phyloP scores from a whole-genome alignment of 179 eudicot species.

The Gypsophila paniculata region DNA sequence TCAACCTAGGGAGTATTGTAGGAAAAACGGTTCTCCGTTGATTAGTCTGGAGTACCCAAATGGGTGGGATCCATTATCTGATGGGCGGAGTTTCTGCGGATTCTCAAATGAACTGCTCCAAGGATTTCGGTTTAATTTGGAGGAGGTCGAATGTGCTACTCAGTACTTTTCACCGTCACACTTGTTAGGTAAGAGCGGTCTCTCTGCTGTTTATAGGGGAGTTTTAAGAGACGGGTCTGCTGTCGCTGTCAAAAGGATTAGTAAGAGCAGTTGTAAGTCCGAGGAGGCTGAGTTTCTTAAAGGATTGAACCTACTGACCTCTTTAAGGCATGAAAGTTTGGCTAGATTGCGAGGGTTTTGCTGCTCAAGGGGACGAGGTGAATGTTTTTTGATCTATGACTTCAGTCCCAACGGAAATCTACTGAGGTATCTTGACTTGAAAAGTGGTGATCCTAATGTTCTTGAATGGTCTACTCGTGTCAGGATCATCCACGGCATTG shows the following conservation, averaged over 20 bases:
- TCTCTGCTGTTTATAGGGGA: constrained; percentile 68
- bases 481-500: constrained; percentile 74
- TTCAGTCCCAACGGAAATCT: constrained; percentile 69
- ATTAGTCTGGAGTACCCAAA: constrained; percentile 67
- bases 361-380: constrained; percentile 80
- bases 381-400: constrained; percentile 81
- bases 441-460: constrained; percentile 52
- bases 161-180: constrained; percentile 57
- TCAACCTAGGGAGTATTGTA: constrained; percentile 43
- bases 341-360: constrained; percentile 77
- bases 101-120: constrained; percentile 44
- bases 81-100: constrained; percentile 43
- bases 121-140: constrained; percentile 57
- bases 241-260: constrained; percentile 67
- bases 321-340: constrained; percentile 69
- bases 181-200: constrained; percentile 54
- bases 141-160: constrained; percentile 69
- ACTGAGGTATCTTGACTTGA: constrained; percentile 59
- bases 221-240: constrained; percentile 67
- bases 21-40: constrained; percentile 67
- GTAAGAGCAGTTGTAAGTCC: constrained; percentile 78
- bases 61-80: constrained; percentile 77
- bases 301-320: constrained; percentile 65
- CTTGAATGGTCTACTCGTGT: constrained; percentile 80
- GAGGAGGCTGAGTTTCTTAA: constrained; percentile 83